Evolutionary conservation across 495 filamentous ascomycete species (phyloP), one percentile per base, ranked within the genome.

Genomic region (Apodospora peruviana): DNA sequence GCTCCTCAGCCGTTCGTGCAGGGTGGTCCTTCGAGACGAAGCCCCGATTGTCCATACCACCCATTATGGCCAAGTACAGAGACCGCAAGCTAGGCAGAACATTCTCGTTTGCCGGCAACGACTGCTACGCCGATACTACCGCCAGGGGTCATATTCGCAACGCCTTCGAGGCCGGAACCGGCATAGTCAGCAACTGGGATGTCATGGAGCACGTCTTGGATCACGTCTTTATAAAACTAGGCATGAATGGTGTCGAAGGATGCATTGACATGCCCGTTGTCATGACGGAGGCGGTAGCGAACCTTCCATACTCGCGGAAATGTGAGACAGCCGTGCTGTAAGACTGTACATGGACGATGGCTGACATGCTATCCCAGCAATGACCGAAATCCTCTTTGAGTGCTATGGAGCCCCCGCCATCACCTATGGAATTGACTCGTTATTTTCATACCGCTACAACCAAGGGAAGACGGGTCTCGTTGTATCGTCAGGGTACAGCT

Each of bases 361-460:
- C 48, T 57, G 25, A 57, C 47, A 18, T 22, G 14, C 19, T 1
- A 11, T 3, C 18, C 39, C 21, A 96, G 90, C 88, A 55, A 96
- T 97, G 90, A 93, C 86, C 48, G 93, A 98, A 65, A 88, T 97
- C 47, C 72, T 98, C 19, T 98, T 96, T 66, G 93, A 98, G 59
- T 90, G 86, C 70, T 98, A 97, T 70, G 78, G 77, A 36, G 90
- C 86, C 4, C 91, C 94, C 0, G 87, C 85, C 1, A 79, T 96
- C 3, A 85, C 88, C 27, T 96, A 90, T 61, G 93, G 93, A 25
- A 93, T 98, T 68, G 93, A 98, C 65, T 90, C 88, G 2, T 80
- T 98, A 4, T 96, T 97, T 68, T 91, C 91, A 7, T 98, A 94
- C 73, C 80, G 82, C 32, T 86, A 95, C 68, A 97, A 98, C 59